These are phyloP conservation scores for Leucocoprinus gongylophorus DNA, from an alignment of 1,284 basidiomycete genomes.

Conservation along the genomic window DNA sequence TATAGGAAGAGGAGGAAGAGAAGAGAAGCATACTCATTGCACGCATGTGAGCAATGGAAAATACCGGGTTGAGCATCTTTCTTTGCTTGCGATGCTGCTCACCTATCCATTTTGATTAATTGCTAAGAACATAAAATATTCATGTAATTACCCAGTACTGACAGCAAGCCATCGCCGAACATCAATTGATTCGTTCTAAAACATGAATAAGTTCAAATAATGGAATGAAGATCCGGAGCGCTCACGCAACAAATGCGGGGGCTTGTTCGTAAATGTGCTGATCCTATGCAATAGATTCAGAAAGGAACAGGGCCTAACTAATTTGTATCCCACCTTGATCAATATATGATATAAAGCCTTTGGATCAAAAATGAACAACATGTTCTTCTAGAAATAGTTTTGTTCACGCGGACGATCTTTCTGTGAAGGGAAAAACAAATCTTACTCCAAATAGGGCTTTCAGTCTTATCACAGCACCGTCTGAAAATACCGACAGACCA, in stretches of 20 bases:
- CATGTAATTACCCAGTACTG: constrained; percentile 25
- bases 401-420: background rate
- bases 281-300: constrained; percentile 10
- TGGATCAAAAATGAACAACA: constrained; percentile 33
- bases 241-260: constrained; percentile 29
- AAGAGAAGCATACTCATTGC: constrained; percentile 22
- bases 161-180: constrained; percentile 34
- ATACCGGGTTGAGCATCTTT: constrained; percentile 42
- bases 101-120: constrained; percentile 21
- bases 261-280: constrained; percentile 29
- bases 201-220: background rate
- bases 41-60: constrained; percentile 38
- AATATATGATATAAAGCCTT: constrained; percentile 34
- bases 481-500: constrained; percentile 10
- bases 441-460: constrained; percentile 29
- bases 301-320: background rate
- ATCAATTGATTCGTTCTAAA: constrained; percentile 25
- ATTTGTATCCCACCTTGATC: constrained; percentile 26
- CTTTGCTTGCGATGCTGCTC: constrained; percentile 38
- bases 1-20: background rate
- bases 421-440: background rate
- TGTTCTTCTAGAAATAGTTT: constrained; percentile 24
- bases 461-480: constrained; percentile 29
- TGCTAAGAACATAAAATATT: no score
- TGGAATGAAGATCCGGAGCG: background rate